Evolutionary conservation across 2,329 filamentous ascomycete genomes (phyloP), one percentile per base, ranked within the genome.

Genomic region (Cordyceps pruinosa): DNA sequence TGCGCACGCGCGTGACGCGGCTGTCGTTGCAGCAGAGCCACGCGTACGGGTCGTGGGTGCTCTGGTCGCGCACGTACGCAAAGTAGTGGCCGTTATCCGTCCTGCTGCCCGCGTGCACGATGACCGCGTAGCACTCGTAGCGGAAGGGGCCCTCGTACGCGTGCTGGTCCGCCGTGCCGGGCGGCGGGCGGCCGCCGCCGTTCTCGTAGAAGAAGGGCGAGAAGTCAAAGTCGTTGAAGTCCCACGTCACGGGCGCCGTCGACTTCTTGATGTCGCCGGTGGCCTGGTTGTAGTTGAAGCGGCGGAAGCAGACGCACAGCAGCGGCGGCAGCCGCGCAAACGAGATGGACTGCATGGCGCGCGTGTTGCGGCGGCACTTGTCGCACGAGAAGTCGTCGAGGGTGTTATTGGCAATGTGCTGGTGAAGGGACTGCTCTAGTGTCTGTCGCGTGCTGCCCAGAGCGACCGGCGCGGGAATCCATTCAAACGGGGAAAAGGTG

Each of bases 101-200:
- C 1, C 79, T 84, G 1, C 74, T 74, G 23, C 92, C 92, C 4
- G 82, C 72, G 69, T 97, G 92, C 60, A 88, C 79, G 55, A 95
- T 83, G 7, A 97, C 87, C 2, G 86, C 93, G 68, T 96, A 97
- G 53, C 89, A 86, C 66, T 96, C 87, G 70, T 97, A 99, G 5
- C 77, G 74, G 66, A 88, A 90, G 0, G 88, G 86, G 1, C 71
- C 73, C 2, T 65, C 63, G 58, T 80, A 77, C 15, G 73, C 73
- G 10, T 65, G 45, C 26, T 32, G 70, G 58, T 77, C 74, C 59
- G 70, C 68, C 39, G 70, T 63, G 6, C 68, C 70, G 17, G 64
- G 67, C 30, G 63, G 60, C 35, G 59, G 58, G 55, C 63, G 58
- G 57, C 63, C 64, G 67, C 74, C 56, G 64, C 73, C 54, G 64